Evolutionary conservation across 2,329 filamentous ascomycete genomes (phyloP), one percentile per base, ranked within the genome.

Genomic region (Stagonosporopsis rhizophila): DNA sequence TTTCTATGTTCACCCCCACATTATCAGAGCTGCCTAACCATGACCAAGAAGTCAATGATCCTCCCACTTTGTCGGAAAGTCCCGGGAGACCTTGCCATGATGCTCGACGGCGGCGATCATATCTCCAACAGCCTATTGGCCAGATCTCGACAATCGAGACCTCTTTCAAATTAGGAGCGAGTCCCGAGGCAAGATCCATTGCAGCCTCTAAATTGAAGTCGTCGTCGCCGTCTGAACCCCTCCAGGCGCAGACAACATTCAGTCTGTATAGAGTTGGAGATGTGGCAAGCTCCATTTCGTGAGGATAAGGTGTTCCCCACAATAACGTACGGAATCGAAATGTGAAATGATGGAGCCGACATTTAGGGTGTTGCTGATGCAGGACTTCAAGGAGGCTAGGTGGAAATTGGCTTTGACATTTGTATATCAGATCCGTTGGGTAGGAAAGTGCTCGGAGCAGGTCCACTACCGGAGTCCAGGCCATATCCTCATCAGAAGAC

Each of bases 251-350:
- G 22, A 23, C 20, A 12, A 49, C 15, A 9, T 41, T 62, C 6
- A 66, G 27, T 40, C 51, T 56, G 35, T 66, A 61, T 8, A 68
- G 56, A 55, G 52, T 62, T 42, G 61, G 61, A 15, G 56, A 65
- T 23, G 62, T 67, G 34, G 64, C 64, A 53, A 68, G 59, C 38
- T 61, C 59, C 58, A 66, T 65, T 46, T 68, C 64, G 42, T 65
- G 65, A 34, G 60, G 56, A 57, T 65, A 60, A 48, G 59, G 64
- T 11, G 48, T 48, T 20, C 52, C 64, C 64, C 60, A 64, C 19
- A 65, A 38, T 20, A 68, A 56, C 20, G 59, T 64, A 22, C 60
- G 60, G 44, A 68, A 65, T 23, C 55, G 51, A 23, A 67, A 67
- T 17, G 64, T 59, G 28, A 59, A 59, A 52, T 67, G 62, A 37